Evolutionary conservation across 2,329 filamentous ascomycete genomes (phyloP).

Genomic region (Fusarium nematophilum): DNA sequence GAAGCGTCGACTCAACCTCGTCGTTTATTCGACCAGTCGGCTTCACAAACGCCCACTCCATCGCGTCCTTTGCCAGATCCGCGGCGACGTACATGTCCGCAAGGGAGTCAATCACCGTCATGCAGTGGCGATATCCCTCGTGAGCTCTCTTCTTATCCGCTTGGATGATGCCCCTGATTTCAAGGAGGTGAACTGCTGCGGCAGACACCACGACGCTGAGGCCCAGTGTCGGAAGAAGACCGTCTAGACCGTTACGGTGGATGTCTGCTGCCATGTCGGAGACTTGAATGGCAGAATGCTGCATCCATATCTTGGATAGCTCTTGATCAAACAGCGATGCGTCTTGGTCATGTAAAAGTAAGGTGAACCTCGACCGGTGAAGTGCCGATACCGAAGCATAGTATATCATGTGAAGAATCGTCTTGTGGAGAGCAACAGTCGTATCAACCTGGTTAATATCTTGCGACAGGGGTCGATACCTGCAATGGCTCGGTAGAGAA

Average conservation of each 20-base stretch:
- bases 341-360: constrained; percentile 62
- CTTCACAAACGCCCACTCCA: constrained; percentile 11
- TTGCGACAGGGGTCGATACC: constrained; percentile 67
- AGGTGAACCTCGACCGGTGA: constrained; percentile 86
- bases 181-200: constrained; percentile 87
- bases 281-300: constrained; percentile 83
- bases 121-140: constrained; percentile 10
- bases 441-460: constrained; percentile 44
- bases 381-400: constrained; percentile 89
- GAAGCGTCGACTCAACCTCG: neutral
- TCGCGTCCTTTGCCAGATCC: constrained; percentile 17
- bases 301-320: constrained; percentile 83
- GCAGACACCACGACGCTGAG: constrained; percentile 89
- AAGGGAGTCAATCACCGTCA: constrained; percentile 14
- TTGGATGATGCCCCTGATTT: constrained; percentile 8
- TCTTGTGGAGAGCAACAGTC: constrained; percentile 74
- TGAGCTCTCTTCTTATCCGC: constrained; percentile 1
- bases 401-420: constrained; percentile 92
- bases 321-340: constrained; percentile 78
- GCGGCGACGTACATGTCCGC: constrained; percentile 18
- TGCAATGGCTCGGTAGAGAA: constrained; percentile 75
- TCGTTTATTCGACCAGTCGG: constrained; percentile 45
- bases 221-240: constrained; percentile 84
- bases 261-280: constrained; percentile 83
- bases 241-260: constrained; percentile 76